Base-by-base conservation (phyloP, 352 stramenopile genomes). In the Elongisporangium prolatum region DNA sequence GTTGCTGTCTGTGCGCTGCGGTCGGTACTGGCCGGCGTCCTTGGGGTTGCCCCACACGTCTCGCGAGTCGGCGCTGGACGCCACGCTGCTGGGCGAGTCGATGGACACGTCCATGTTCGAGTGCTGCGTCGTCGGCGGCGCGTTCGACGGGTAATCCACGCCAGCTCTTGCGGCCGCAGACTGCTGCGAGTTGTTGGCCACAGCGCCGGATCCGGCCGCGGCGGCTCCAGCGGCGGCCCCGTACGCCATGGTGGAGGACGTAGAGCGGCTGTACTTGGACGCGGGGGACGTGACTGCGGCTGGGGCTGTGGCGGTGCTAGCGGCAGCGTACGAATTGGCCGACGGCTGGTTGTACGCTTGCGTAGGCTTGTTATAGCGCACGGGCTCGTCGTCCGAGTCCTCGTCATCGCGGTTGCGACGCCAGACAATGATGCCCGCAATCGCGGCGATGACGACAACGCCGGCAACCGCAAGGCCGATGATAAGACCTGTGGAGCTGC, bases 341-440 rank as follows among this genome's bases (percentile, higher is more conserved):
- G 63, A 60, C 28, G 63, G 59, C 16, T 51, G 38, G 54, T 72
- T 72, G 53, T 68, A 68, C 3, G 56, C 28, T 40, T 5, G 28
- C 9, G 8, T 9, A 40, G 28, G 28, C 28, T 40, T 40, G 28
- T 40, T 40, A 56, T n/a, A 40, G 28, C 28, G 28, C 28, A 40
- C 28, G 9, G 28, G 28, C 10, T 88, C 80, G 50, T 86, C 71
- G 53, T 88, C 77, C 60, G 74, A 86, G 59, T 88, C 75, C 9
- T 86, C 78, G 49, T 80, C 70, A 21, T 87, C 78, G 28, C 73
- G 66, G 11, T 71, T 69, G 55, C 74, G 71, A 57, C 80, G 86
- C 72, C 72, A 89, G 25, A 86, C 59, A 21, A 86, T 76, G 59
- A 91, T 84, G 16, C 57, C 80, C 21, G 80, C 61, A 10, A 83